A percentile compares a stretch with the other conserved stretches of the same genome.
phyloP scores from a whole-genome alignment of 2,329 filamentous ascomycete genomes.

The Colletotrichum shisoi region DNA sequence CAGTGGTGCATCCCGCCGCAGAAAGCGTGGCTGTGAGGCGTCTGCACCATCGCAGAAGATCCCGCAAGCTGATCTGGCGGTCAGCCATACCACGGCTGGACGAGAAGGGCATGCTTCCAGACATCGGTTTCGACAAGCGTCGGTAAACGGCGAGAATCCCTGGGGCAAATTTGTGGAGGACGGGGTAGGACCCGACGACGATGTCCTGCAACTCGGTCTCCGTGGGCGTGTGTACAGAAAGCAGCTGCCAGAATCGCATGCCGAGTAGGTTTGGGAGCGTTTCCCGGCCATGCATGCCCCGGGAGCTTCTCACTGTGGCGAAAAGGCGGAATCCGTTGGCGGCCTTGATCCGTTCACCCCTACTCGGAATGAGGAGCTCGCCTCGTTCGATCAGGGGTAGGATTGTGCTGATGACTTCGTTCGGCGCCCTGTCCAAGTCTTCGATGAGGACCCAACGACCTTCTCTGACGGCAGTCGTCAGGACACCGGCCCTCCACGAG shows the following conservation, averaged over 20 bases:
- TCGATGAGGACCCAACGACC: slow-evolving; percentile 97
- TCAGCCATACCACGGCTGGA: slow-evolving; percentile 58
- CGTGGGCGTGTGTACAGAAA: slow-evolving; percentile 72
- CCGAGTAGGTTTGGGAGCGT: slow-evolving; percentile 80
- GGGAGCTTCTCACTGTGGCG: slow-evolving; percentile 83
- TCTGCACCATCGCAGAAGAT: slow-evolving; percentile 90
- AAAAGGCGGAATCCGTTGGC: slow-evolving; percentile 87
- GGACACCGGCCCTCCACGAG: slow-evolving; percentile 87
- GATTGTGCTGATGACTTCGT: slow-evolving; percentile 91
- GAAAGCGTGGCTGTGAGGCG: slow-evolving; percentile 74
- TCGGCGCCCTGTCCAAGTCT: slow-evolving; percentile 92
- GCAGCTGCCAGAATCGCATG: slow-evolving; percentile 81
- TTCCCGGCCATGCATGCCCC: slow-evolving; percentile 71
- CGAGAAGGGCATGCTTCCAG: slow-evolving; percentile 41
- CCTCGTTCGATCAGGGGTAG: slow-evolving; percentile 90
- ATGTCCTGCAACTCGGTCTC: slow-evolving; percentile 77
- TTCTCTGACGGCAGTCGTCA: slow-evolving; percentile 92
- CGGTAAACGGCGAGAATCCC: slow-evolving; percentile 68
- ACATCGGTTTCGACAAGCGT: slow-evolving; percentile 57
- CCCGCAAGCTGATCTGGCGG: slow-evolving; percentile 72
- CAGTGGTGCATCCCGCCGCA: slow-evolving; percentile 66
- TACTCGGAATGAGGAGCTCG: slow-evolving; percentile 88
- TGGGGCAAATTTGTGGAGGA: slow-evolving; percentile 69
- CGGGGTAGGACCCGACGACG: slow-evolving; percentile 73
- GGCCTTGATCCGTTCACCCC: slow-evolving; percentile 85